Evolutionary conservation across 495 filamentous ascomycete species (phyloP).

Genomic region (Sordaria brevicollis): DNA sequence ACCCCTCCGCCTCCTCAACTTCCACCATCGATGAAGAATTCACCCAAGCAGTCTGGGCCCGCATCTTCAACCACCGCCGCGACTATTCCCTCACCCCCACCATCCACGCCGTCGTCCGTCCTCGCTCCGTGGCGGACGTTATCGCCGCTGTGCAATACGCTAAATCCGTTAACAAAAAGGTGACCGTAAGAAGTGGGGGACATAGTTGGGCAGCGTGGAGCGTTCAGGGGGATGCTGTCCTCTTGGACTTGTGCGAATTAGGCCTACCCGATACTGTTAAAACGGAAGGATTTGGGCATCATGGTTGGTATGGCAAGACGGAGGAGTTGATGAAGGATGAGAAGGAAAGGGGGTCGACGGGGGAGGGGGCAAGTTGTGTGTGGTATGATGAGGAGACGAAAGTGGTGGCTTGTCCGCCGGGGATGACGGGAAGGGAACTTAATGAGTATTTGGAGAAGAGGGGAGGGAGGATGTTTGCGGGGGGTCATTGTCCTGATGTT

Average conservation of each 20-base stretch:
- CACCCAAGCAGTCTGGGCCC: slow-evolving; percentile 16
- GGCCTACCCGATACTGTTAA: background rate
- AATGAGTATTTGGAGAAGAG: slow-evolving; percentile 24
- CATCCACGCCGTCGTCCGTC: slow-evolving; percentile 30
- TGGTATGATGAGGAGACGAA: slow-evolving; percentile 24
- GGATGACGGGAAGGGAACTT: slow-evolving; percentile 32
- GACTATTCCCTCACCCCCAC: slow-evolving; percentile 27
- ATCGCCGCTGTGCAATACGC: slow-evolving; percentile 36
- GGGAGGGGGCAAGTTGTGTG: slow-evolving; percentile 16
- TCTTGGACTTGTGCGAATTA: slow-evolving; percentile 37
- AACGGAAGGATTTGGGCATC: background rate
- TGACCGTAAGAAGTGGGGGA: slow-evolving; percentile 45
- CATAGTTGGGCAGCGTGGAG: slow-evolving; percentile 46
- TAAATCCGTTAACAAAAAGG: slow-evolving; percentile 20
- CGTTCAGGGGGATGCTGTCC: slow-evolving; percentile 38
- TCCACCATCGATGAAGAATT: background rate
- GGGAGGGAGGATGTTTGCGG: slow-evolving; percentile 37
- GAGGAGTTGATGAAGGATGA: background rate
- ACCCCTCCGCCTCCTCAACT: background rate
- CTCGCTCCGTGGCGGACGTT: slow-evolving; percentile 28
- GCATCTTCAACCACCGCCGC: slow-evolving; percentile 23
- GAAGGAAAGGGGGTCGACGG: background rate
- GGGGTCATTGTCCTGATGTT: slow-evolving; percentile 47
- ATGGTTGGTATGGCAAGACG: background rate
- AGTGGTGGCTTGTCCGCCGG: slow-evolving; percentile 32